These are phyloP conservation scores for Rhizopus stolonifer DNA, from an alignment of 371 early-diverging fungal genomes.

Conservation along the genomic window DNA sequence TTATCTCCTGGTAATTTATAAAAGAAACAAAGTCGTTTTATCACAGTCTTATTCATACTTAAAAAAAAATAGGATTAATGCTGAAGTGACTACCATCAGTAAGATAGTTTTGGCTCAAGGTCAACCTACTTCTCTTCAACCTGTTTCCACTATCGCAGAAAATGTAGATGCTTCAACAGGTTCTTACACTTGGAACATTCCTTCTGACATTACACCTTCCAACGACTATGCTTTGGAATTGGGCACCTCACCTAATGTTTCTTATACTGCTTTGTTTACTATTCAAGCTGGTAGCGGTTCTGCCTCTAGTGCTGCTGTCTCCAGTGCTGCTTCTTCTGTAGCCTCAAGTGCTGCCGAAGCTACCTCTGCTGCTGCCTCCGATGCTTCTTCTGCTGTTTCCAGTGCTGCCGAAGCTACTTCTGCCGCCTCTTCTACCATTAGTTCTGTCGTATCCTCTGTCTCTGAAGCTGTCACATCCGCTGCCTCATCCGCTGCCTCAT, in stretches of 20 bases:
- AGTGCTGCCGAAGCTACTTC: not conserved
- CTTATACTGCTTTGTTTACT: slow-evolving; percentile 27
- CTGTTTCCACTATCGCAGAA: slow-evolving; percentile 19
- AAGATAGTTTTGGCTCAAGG: slow-evolving; percentile 26
- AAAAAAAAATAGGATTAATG: slow-evolving; percentile 27
- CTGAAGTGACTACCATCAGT: slow-evolving; percentile 13
- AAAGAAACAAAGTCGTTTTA: too few relatives aligned
- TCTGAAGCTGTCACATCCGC: slow-evolving; percentile 1
- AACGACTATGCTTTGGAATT: slow-evolving; percentile 25
- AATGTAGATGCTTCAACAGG: slow-evolving; percentile 34
- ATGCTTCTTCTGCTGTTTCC: slow-evolving; percentile 11
- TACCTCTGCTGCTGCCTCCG: not conserved
- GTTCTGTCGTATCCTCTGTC: slow-evolving; percentile 9
- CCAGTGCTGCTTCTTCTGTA: slow-evolving; percentile 4
- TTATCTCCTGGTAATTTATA: slow-evolving; percentile 35
- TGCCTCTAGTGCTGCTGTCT: slow-evolving; percentile 1
- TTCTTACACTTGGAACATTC: slow-evolving; percentile 21
- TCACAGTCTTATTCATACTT: too few relatives aligned
- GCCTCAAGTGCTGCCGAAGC: slow-evolving; percentile 2
- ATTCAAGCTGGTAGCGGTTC: slow-evolving; percentile 11
- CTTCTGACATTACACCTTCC: slow-evolving; percentile 18
- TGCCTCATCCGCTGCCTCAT: slow-evolving; percentile 7
- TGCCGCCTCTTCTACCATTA: not conserved
- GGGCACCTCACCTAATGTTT: slow-evolving; percentile 26
- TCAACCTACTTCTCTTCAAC: slow-evolving; percentile 13